Evolutionary conservation across 1,284 basidiomycete species (phyloP), one percentile per base, ranked within the genome.

Genomic region (Grifola frondosa): DNA sequence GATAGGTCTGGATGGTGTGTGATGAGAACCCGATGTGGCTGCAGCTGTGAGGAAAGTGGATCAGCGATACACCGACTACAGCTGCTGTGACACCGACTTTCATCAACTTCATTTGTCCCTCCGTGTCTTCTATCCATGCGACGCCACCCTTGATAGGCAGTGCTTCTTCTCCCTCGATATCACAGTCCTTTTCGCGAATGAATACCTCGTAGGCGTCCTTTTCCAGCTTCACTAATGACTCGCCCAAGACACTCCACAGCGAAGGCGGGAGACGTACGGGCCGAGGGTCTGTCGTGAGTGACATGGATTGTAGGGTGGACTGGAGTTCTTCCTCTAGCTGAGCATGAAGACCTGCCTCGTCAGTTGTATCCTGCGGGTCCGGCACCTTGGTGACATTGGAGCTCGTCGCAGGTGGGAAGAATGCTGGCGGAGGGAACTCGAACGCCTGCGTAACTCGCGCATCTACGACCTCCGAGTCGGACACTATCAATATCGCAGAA

Each of bases 21-120:
- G 1, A 85, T 65, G n/a, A 91, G 63, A 16, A 92, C 64, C 15
- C 88, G 79, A 54, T 77, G 79, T 9, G 75, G 74, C 57, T 91
- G 84, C 55, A 74, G 76, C 80, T 82, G 45, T 17, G 23, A 12
- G 8, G 8, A 15, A 26, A 34, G 16, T 11, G 32, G 37, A 23
- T 33, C 33, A 34, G 15, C 25, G 43, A 13, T 19, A 17, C 15
- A 30, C n/a, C 4, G 15, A 30, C 6, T 15, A 19, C n/a, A n/a
- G n/a, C n/a, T n/a, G n/a, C n/a, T n/a, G n/a, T n/a, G 29, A 22
- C 19, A 23, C 64, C 10, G 43, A 76, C 78, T 64, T 81, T 80
- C 17, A 75, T 67, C 20, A 76, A 58, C 52, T 72, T 78, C 42
- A 73, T 66, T 32, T 76, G 71, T 7, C 66, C 59, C 34, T 71